Percentiles rank a stretch among this genome's conserved stretches.
These are phyloP conservation scores for Starmerella apicola DNA, from an alignment of 805 yeast species.

Conservation along the genomic window DNA sequence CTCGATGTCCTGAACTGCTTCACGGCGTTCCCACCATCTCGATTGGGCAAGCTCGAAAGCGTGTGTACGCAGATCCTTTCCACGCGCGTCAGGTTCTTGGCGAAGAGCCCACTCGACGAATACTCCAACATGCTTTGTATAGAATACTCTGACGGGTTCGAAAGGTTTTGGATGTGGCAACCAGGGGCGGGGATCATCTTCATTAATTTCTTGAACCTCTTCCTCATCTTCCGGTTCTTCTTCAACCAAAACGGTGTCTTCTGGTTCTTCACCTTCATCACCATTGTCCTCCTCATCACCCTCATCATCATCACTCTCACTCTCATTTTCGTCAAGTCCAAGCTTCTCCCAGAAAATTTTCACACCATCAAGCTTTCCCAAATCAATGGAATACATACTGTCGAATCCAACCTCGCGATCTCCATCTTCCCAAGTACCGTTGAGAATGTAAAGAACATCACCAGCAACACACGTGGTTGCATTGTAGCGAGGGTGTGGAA, in stretches of 20 bases:
- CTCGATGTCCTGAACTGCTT: slow-evolving; percentile 75
- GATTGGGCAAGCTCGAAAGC: slow-evolving; percentile 86
- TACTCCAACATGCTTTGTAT: slow-evolving; percentile 71
- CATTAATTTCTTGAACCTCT: slow-evolving; percentile 46
- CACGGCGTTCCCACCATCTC: slow-evolving; percentile 98
- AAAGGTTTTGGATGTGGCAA: slow-evolving; percentile 93
- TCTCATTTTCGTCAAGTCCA: slow-evolving; percentile 29
- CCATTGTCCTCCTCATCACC: slow-evolving; percentile 64
- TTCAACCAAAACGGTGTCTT: slow-evolving; percentile 28
- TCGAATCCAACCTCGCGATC: slow-evolving; percentile 78
- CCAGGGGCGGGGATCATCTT: slow-evolving; percentile 91
- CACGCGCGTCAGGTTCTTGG: slow-evolving; percentile 71
- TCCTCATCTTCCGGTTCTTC: slow-evolving; percentile 57
- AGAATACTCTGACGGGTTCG: slow-evolving; percentile 71
- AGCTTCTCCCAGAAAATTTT: slow-evolving; percentile 84
- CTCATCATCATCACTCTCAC: slow-evolving; percentile 35
- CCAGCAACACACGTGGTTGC: slow-evolving; percentile 74
- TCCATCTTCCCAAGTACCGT: slow-evolving; percentile 83
- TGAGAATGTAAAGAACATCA: slow-evolving; percentile 70
- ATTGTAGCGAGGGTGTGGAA: slow-evolving; percentile 86
- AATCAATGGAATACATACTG: slow-evolving; percentile 73
- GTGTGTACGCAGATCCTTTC: slow-evolving; percentile 76
- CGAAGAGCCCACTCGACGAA: slow-evolving; percentile 91
- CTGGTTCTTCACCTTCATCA: slow-evolving; percentile 53
- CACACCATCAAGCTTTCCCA: slow-evolving; percentile 78